These are phyloP conservation scores for Rubus idaeus DNA, from an alignment of 306 rosid species.

Conservation along the genomic window DNA sequence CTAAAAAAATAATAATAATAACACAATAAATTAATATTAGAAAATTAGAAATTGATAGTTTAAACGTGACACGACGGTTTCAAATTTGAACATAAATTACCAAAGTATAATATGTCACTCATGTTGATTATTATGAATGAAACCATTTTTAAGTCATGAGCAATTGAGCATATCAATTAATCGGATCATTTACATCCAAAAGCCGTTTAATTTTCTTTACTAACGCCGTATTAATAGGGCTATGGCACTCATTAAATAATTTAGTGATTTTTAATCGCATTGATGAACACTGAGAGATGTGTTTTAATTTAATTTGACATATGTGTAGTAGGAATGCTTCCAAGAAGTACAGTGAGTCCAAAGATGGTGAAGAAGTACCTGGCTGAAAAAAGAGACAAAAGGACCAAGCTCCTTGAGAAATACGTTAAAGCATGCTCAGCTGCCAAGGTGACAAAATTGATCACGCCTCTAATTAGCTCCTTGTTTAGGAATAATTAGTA, in stretches of 20 bases:
- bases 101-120: too few relatives aligned
- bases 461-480: neutral
- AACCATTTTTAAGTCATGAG: too few relatives aligned
- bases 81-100: too few relatives aligned
- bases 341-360: slow-evolving; percentile 53
- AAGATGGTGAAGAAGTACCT: slow-evolving; percentile 42
- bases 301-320: neutral
- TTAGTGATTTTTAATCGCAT: neutral
- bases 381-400: slow-evolving; percentile 52
- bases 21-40: too few relatives aligned
- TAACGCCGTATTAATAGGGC: neutral
- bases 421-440: slow-evolving; percentile 53
- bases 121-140: too few relatives aligned
- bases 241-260: neutral
- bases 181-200: neutral
- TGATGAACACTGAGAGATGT: neutral
- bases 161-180: neutral
- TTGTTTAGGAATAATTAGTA: neutral
- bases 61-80: too few relatives aligned
- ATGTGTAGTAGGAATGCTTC: slow-evolving; percentile 58
- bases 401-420: slow-evolving; percentile 47
- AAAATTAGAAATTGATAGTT: too few relatives aligned
- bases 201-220: neutral
- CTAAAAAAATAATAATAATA: too few relatives aligned
- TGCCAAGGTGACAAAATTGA: slow-evolving; percentile 38